Percentiles rank a stretch among this genome's conserved stretches.
These are phyloP conservation scores for Nothophaeocryptopus gaeumannii DNA, from an alignment of 2,329 filamentous ascomycete genomes.

Conservation along the genomic window DNA sequence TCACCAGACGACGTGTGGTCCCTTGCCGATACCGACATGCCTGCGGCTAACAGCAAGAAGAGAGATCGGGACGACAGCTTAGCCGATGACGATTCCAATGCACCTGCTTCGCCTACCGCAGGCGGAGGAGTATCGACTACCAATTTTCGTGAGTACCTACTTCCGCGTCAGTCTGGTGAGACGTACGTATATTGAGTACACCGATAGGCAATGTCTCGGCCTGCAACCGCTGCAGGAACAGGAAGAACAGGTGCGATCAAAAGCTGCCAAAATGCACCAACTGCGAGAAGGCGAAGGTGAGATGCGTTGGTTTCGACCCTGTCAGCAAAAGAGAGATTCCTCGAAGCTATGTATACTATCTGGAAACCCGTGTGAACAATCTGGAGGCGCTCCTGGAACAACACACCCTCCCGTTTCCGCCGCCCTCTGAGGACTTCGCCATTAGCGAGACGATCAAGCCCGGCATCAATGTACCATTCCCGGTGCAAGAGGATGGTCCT, in stretches of 20 bases:
- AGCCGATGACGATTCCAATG: constrained; percentile 5
- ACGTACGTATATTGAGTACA: too few species aligned
- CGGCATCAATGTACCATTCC: constrained; percentile 37
- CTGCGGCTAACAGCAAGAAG: constrained; percentile 11
- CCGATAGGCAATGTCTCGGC: constrained; percentile 64
- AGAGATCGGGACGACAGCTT: constrained; percentile 15
- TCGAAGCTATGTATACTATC: constrained; percentile 83
- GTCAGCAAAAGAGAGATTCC: constrained; percentile 96
- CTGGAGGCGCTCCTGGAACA: constrained; percentile 72
- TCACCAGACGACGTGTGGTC: too few species aligned
- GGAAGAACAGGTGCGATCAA: constrained; percentile 96
- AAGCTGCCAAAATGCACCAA: constrained; percentile 84
- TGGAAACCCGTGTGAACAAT: constrained; percentile 81
- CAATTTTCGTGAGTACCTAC: constrained; percentile 36
- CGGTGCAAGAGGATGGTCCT: constrained; percentile 23
- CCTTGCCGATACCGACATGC: too few species aligned
- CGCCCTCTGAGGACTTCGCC: constrained; percentile 62
- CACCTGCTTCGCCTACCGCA: constrained; percentile 13
- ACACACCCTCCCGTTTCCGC: constrained; percentile 69
- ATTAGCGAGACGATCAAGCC: constrained; percentile 38
- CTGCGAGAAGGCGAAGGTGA: constrained; percentile 87
- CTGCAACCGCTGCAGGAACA: constrained; percentile 85
- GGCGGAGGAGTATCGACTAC: constrained; percentile 57
- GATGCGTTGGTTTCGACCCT: constrained; percentile 92
- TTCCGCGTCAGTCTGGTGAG: too few species aligned